Evolutionary conservation across 2,329 filamentous ascomycete species (phyloP), one percentile per base, ranked within the genome.

Genomic region (Endocalyx cinctus): DNA sequence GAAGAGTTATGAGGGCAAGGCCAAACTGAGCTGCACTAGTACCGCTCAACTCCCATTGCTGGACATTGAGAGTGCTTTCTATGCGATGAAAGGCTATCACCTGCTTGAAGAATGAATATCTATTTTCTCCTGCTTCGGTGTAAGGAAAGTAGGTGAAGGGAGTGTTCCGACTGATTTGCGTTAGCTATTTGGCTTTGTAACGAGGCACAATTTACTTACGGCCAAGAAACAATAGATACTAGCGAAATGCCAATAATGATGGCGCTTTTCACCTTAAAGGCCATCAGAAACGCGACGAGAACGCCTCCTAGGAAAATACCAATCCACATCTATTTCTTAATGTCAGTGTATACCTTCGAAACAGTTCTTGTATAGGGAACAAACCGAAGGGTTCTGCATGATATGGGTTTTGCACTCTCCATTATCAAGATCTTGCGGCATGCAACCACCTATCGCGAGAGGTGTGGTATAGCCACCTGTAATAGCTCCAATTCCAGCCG

Each of bases 291-390:
- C 5, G 84, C 79, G 0, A 87, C 90, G 23, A 94, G 59, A 28
- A 94, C 69, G 20, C 87, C 86, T 11, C 88, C 86, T 34, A 82
- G 78, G 53, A 87, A 81, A 43, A 94, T 82, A 10, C 85, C 88
- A 34, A 94, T 76, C 88, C 88, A 95, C 71, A 94, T 66, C 77
- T 80, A 39, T 28, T 28, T 29, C 13, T 5, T 17, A 31, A 14
- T 18, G 35, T 55, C 11, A 56, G 50, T n/a, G n/a, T n/a, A n/a
- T n/a, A n/a, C 27, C 25, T 25, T 5, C 16, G 15, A n/a, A 15
- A 17, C 10, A 19, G n/a, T 25, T 13, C 6, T 19, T 11, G 17
- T 22, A 11, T 17, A 15, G 12, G 17, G 17, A 5, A 34, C 62
- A 47, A 55, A 75, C 81, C 30, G 84, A 84, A 7, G 86, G 82